Base-by-base conservation (phyloP, 148 eudicot species). In the Persicaria tinctoria region DNA sequence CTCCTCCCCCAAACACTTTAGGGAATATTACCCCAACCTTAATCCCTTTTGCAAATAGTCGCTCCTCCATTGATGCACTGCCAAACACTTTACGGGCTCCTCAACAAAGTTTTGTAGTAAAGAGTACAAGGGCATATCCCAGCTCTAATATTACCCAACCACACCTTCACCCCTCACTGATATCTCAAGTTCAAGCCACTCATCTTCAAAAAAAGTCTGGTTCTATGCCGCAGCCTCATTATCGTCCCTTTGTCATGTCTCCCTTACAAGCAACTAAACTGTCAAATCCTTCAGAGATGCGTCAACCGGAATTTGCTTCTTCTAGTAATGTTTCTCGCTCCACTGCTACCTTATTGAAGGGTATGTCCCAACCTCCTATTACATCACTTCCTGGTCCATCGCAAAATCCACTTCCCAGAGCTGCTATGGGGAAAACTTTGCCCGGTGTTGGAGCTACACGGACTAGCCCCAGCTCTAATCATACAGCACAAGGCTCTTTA, bases 171-270 rank as follows among this genome's bases (percentile, higher is more conserved):
- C 73, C 73, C 5, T 47, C 51, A 44, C 20, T 44, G 10, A 11
- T 68, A 47, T 17, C 72, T 68, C 72, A 68, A 38, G 72, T 11
- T 68, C 48, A 41, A 46, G 3, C 72, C 41, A n/a, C 72, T 68
- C 48, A 44, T 41, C 8, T 46, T 68, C 72, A 68, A 68, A 68
- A 41, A 14, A 4, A 38, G 38, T 46, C 72, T 32, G 20, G 38
- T 59, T 41, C 48, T 44, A 46, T 44, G 5, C 71, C 48, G 11
- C 72, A 68, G 5, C 48, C 49, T 4, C 20, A 38, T 13, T 68
- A 45, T 46, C 73, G 68, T 62, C 68, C 44, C 8, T 62, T 44
- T 27, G 14, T 3, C 44, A 62, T 27, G 45, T 27, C 68, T 62
- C 63, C 32, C 20, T 5, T 57, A 32, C 63, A 57, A 7, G 16